These are phyloP conservation scores for Russula sp. DNA, from an alignment of 768 basidiomycete genomes.

Conservation along the genomic window DNA sequence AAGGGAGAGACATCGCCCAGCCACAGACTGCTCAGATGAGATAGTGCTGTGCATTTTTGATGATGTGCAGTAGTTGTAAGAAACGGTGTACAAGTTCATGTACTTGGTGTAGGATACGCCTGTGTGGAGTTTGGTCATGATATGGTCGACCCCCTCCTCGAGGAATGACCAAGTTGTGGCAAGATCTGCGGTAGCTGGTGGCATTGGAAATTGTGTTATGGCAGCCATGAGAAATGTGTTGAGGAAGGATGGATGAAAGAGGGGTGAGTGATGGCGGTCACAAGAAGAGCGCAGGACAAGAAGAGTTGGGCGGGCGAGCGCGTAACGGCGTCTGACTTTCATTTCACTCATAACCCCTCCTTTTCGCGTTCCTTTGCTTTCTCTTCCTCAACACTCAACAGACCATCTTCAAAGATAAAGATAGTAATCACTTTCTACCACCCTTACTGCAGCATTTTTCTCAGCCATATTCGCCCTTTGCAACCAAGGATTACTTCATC, in stretches of 20 bases:
- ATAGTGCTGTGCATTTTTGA: slow-evolving; percentile 64
- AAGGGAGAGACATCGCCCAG: slow-evolving; percentile 50
- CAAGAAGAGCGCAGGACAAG: slow-evolving; percentile 15
- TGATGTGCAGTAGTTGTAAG: slow-evolving; percentile 97
- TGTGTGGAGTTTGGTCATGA: slow-evolving; percentile 87
- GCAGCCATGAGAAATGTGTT: slow-evolving; percentile 19
- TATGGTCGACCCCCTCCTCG: slow-evolving; percentile 85
- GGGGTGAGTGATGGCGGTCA: slow-evolving; percentile 22
- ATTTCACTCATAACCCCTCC: neutral
- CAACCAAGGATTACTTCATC: too few relatives aligned
- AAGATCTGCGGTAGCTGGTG: slow-evolving; percentile 63
- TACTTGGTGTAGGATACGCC: slow-evolving; percentile 89
- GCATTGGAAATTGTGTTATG: slow-evolving; percentile 44
- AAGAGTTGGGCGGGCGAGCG: slow-evolving; percentile 8
- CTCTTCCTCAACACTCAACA: neutral
- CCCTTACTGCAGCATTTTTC: neutral
- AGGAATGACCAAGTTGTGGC: slow-evolving; percentile 86
- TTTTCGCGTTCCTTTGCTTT: neutral
- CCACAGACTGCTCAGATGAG: slow-evolving; percentile 40
- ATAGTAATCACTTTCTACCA: neutral
- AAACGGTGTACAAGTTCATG: slow-evolving; percentile 85
- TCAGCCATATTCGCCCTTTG: neutral
- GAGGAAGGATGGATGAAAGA: neutral
- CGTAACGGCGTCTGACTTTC: neutral
- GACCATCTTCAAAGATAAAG: neutral